phyloP scores from a whole-genome alignment of 306 rosid genomes.

The Elaeagnus macrophylla region DNA sequence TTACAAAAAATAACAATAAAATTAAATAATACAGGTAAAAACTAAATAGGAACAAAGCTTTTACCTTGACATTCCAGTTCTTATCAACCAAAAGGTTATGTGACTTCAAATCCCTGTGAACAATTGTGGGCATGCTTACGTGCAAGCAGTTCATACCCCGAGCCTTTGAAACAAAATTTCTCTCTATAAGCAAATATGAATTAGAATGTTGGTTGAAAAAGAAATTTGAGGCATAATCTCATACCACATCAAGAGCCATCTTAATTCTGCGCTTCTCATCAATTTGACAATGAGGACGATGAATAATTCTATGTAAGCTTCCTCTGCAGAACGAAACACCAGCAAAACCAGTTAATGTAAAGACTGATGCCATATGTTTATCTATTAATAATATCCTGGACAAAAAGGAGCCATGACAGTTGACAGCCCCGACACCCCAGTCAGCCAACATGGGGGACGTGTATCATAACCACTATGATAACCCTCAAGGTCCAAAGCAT shows the following conservation, averaged over 20 bases:
- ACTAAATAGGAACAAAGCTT: conserved; percentile 11
- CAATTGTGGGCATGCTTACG: conserved; percentile 81
- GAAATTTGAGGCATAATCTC: conserved; percentile 17
- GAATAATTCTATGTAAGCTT: conserved; percentile 81
- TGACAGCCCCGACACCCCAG: no score
- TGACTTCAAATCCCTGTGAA: conserved; percentile 95
- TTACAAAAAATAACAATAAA: no score
- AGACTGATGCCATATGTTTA: neutral
- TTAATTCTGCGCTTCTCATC: conserved; percentile 89
- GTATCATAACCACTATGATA: no score
- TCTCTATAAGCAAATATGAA: conserved; percentile 15
- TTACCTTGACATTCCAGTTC: conserved; percentile 98
- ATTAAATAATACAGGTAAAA: neutral
- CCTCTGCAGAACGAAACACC: conserved; percentile 42
- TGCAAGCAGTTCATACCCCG: conserved; percentile 99
- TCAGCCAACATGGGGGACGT: no score
- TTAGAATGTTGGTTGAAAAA: conserved; percentile 9
- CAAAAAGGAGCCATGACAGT: neutral
- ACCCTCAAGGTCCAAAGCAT: no score
- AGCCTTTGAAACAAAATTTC: conserved; percentile 53
- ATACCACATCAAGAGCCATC: conserved; percentile 99
- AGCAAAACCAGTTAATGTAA: conserved; percentile 1
- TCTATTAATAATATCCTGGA: neutral
- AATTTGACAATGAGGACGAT: conserved; percentile 77
- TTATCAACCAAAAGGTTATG: conserved; percentile 95